Base-by-base conservation (phyloP, 768 basidiomycete species). In the Rhizopogon vesiculosus region DNA sequence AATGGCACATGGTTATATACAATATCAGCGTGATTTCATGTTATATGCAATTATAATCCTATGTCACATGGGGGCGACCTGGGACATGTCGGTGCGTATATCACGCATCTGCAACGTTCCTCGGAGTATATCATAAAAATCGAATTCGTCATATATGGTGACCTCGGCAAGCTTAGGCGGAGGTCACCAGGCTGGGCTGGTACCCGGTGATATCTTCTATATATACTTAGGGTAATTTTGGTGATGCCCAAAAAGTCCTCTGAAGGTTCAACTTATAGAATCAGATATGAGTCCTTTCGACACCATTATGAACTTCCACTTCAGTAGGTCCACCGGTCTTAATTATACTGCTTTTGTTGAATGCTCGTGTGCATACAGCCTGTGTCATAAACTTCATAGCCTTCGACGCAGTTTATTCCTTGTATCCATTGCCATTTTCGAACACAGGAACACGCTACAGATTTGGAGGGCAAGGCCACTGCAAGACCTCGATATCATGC, bases 371-470 rank as follows among this genome's bases (percentile, higher is more conserved):
- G 35, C 50, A 13, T 56, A 35, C 44, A 76, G 76, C 76, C 4
- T 67, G 68, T 46, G 75, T 76, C 1, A 74, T 78, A 72, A 78
- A 78, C 56, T 45, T 76, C 6, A 75, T 78, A 51, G 68, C 72
- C 0, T 70, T 69, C 58, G 64, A 72, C 3, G 61, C 59, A 3
- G 77, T 74, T 0, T 77, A 73, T 53, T 69, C 66, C 6, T 53
- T 77, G 5, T 78, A 70, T 57, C 77, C 77, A 0, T 53, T 5
- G 70, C 67, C 0, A 78, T 76, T 0, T 74, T 76, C 49, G 64
- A 72, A 22, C 56, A 67, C 22, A 60, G 66, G 8, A 56, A 60
- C 3, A 55, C 72, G 2, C 61, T 77, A 8, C 45, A 59, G 45
- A 57, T 62, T 38, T 50, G 53, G 13, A 59, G 53, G 48, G 53